These are phyloP conservation scores for Selaginella tamariscina DNA, from an alignment of 75 land plant species.

Conservation along the genomic window DNA sequence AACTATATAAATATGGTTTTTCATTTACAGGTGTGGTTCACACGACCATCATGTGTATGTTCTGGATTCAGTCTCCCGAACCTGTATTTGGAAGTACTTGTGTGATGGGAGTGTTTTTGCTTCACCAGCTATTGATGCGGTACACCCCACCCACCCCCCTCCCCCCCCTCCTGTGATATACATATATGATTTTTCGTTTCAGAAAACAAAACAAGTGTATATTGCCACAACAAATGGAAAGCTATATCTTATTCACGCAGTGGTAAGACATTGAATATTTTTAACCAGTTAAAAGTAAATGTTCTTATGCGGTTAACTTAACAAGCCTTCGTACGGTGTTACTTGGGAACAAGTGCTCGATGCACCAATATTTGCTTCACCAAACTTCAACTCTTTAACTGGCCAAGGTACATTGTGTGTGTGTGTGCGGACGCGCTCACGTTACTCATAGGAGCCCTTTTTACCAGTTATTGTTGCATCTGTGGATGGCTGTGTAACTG, in stretches of 20 bases:
- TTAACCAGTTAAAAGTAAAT: no score
- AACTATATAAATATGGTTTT: no score
- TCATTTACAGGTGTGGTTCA: constrained; percentile 86
- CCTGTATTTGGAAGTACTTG: constrained; percentile 40
- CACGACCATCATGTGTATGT: constrained; percentile 70
- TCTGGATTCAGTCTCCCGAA: constrained; percentile 35
- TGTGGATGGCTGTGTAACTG: constrained; percentile 56
- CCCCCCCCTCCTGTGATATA: not conserved
- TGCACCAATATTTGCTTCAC: constrained; percentile 69
- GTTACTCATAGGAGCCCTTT: not conserved
- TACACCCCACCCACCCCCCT: not conserved
- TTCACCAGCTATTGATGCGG: constrained; percentile 41
- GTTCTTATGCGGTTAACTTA: not conserved
- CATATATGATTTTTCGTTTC: not conserved
- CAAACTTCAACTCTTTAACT: constrained; percentile 23
- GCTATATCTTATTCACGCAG: constrained; percentile 15
- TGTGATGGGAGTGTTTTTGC: constrained; percentile 78
- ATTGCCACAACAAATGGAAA: constrained; percentile 62
- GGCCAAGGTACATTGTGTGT: constrained; percentile 37
- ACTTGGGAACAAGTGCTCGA: constrained; percentile 40
- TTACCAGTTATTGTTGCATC: constrained; percentile 54
- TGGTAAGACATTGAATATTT: not conserved
- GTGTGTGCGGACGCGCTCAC: not conserved
- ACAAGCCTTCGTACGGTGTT: constrained; percentile 10
- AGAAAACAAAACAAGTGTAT: constrained; percentile 21